A percentile compares a stretch with the other conserved stretches of the same genome.
These are phyloP conservation scores for Colletotrichum endophyticum DNA, from an alignment of 2,329 filamentous ascomycete species.

Conservation along the genomic window DNA sequence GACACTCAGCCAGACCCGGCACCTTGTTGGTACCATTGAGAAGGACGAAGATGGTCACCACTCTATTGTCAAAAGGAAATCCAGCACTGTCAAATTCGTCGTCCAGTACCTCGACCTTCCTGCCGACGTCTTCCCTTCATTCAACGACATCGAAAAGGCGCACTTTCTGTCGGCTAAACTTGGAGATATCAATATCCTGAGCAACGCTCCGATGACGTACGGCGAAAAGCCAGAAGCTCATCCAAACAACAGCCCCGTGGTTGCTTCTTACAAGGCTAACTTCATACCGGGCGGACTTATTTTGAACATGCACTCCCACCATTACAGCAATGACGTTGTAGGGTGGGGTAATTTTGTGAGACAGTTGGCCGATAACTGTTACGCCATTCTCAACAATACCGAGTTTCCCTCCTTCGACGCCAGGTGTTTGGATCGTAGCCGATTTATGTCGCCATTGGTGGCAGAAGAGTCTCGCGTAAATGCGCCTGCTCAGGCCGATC, in stretches of 20 bases:
- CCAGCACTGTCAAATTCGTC: conserved; percentile 36
- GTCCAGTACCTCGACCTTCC: conserved; percentile 39
- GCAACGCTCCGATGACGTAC: conserved; percentile 41
- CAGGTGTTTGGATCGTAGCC: conserved; percentile 36
- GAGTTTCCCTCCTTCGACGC: conserved; percentile 38
- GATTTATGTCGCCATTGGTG: conserved; percentile 31
- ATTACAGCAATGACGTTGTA: conserved; percentile 47
- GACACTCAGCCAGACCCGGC: conserved; percentile 39
- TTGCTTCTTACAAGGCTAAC: conserved; percentile 44
- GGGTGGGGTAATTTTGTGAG: conserved; percentile 41
- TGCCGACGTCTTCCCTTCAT: conserved; percentile 23
- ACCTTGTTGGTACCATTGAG: conserved; percentile 44
- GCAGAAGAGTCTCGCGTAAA: conserved; percentile 32
- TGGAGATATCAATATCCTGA: conserved; percentile 37
- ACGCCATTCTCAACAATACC: conserved; percentile 31
- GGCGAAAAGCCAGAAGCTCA: conserved; percentile 43
- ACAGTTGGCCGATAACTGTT: conserved; percentile 49
- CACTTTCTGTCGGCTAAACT: conserved; percentile 37
- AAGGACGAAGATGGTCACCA: conserved; percentile 36
- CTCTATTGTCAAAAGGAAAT: conserved; percentile 38
- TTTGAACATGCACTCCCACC: conserved; percentile 46
- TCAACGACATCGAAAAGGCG: conserved; percentile 39
- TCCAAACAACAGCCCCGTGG: conserved; percentile 34
- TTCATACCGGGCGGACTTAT: conserved; percentile 46
- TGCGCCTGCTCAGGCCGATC: conserved; percentile 29